Conservation (phyloP, 176 grass and related monocot genomes). For the Olyra latifolia region DNA sequence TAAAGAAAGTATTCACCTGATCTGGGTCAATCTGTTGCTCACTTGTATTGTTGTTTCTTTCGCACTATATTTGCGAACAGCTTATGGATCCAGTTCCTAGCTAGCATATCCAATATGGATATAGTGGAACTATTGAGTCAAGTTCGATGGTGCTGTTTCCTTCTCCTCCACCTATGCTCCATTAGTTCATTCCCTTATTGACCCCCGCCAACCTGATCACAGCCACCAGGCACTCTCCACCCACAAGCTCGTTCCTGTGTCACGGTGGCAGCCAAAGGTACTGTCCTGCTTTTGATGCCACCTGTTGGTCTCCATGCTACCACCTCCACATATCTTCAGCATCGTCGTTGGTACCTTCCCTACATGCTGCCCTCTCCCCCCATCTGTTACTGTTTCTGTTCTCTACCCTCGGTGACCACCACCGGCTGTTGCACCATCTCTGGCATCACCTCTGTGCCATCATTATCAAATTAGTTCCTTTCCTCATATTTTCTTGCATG, state of each 20-base stretch:
- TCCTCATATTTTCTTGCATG: background rate
- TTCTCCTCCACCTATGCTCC: background rate
- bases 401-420: background rate
- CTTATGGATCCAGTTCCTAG: background rate
- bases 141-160: background rate
- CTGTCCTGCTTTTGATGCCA: background rate
- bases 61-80: background rate
- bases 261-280: background rate
- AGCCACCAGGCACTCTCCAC: background rate
- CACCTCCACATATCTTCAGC: background rate
- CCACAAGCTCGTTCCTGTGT: background rate
- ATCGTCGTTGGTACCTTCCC: background rate
- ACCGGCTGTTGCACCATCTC: background rate
- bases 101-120: background rate
- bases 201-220: background rate
- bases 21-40: background rate
- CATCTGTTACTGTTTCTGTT: background rate
- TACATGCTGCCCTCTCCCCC: background rate
- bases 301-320: background rate
- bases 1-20: background rate
- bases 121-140: background rate
- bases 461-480: background rate
- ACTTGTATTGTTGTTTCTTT: background rate
- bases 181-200: background rate
- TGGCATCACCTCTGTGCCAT: background rate